These are phyloP conservation scores for Adansonia gregorii DNA, from an alignment of 441 rosid genomes.

Conservation along the genomic window DNA sequence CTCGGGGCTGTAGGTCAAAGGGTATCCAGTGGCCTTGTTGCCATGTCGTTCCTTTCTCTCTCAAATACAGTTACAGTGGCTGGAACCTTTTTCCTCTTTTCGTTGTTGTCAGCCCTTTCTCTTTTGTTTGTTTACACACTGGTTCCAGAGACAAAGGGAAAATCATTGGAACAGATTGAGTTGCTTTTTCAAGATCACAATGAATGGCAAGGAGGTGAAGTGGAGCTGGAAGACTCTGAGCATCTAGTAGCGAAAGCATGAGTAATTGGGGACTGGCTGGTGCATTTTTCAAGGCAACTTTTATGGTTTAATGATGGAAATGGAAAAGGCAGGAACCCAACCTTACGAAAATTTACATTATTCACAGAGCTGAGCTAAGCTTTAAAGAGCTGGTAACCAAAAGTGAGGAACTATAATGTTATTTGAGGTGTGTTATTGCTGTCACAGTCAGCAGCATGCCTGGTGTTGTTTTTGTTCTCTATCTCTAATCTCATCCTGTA, in stretches of 20 bases:
- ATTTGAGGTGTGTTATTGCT: neutral
- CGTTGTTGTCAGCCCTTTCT: slow-evolving; percentile 68
- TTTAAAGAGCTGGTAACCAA: neutral
- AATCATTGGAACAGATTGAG: slow-evolving; percentile 82
- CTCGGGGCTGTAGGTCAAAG: slow-evolving; percentile 87
- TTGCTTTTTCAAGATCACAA: slow-evolving; percentile 52
- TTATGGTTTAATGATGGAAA: neutral
- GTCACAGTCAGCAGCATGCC: neutral
- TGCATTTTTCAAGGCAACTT: slow-evolving; percentile 3
- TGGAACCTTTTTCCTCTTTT: slow-evolving; percentile 69
- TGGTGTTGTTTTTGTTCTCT: neutral
- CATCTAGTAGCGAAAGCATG: slow-evolving; percentile 63
- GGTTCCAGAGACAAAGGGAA: slow-evolving; percentile 87
- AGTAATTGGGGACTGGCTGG: neutral
- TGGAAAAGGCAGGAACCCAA: neutral
- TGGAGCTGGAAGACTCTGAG: slow-evolving; percentile 71
- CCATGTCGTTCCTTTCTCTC: slow-evolving; percentile 83
- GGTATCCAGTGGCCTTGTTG: slow-evolving; percentile 77
- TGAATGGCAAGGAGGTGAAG: slow-evolving; percentile 50
- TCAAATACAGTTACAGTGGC: slow-evolving; percentile 61
- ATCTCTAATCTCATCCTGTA: neutral
- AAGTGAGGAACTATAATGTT: neutral
- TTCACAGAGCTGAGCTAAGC: neutral
- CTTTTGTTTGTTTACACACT: slow-evolving; percentile 59
- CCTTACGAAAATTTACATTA: slow-evolving; percentile 9